Conservation (phyloP, 495 filamentous ascomycete genomes). For the Aspergillus olivimuriae region DNA sequence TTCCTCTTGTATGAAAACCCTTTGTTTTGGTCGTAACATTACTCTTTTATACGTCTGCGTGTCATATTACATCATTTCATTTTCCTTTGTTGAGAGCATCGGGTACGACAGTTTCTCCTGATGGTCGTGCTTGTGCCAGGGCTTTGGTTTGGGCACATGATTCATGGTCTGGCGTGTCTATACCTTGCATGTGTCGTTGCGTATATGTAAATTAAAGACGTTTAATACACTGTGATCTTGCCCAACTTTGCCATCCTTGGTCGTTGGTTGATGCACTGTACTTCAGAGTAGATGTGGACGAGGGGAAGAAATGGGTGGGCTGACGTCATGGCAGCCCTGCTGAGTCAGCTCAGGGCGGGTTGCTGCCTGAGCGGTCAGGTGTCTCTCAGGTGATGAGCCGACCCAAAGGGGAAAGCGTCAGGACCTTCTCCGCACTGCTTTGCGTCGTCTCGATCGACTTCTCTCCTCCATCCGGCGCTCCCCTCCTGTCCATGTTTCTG, state of each 20-base stretch:
- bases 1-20: slow-evolving; percentile 20
- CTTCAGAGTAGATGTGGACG: not conserved
- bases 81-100: slow-evolving; percentile 21
- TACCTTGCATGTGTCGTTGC: slow-evolving; percentile 17
- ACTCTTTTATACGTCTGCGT: too few species aligned
- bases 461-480: slow-evolving; percentile 1
- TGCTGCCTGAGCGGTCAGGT: slow-evolving; percentile 15
- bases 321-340: not conserved
- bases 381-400: slow-evolving; percentile 25
- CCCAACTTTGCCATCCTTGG: not conserved
- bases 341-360: slow-evolving; percentile 24
- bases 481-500: slow-evolving; percentile 7
- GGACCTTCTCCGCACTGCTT: slow-evolving; percentile 5
- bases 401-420: slow-evolving; percentile 9
- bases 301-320: slow-evolving; percentile 13
- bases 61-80: too few species aligned
- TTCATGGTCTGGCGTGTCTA: slow-evolving; percentile 15
- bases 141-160: slow-evolving; percentile 15
- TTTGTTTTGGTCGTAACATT: too few species aligned
- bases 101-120: slow-evolving; percentile 17
- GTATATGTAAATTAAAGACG: slow-evolving; percentile 22
- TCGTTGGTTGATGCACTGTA: not conserved
- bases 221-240: slow-evolving; percentile 14
- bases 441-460: slow-evolving; percentile 16
- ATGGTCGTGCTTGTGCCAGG: slow-evolving; percentile 24